Conservation (phyloP, 305 asterid genomes). For the Lippia alba region DNA sequence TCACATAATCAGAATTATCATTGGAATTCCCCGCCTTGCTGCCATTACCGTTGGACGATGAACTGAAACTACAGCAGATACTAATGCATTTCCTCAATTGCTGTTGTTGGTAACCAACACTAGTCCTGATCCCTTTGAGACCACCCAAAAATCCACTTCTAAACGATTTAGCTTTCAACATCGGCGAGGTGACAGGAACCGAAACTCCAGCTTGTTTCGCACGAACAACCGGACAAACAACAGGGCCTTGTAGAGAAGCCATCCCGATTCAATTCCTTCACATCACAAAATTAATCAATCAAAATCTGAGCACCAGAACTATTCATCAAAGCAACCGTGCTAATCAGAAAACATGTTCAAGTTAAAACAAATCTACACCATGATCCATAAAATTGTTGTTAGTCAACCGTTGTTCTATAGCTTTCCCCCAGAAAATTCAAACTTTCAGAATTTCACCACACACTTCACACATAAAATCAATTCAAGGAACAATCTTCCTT, state of each 20-base stretch:
- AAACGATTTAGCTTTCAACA: constrained; percentile 40
- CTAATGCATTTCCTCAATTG: constrained; percentile 28
- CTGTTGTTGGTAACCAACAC: constrained; percentile 14
- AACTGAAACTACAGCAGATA: constrained; percentile 50
- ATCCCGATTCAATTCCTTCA: constrained; percentile 36
- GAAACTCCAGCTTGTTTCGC: constrained; percentile 40
- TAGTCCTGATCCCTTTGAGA: constrained; percentile 34
- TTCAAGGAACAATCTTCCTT: neutral
- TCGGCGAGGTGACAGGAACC: constrained; percentile 31
- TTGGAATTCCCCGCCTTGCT: constrained; percentile 51
- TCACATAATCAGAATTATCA: constrained; percentile 55
- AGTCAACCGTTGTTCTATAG: neutral
- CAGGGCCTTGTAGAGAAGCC: constrained; percentile 60
- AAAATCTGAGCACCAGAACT: neutral
- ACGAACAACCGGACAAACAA: constrained; percentile 45
- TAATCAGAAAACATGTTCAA: neutral
- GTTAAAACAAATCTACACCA: constrained; percentile 6
- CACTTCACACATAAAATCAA: neutral
- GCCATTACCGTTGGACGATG: constrained; percentile 60
- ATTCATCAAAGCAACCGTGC: neutral
- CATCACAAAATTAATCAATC: constrained; percentile 11
- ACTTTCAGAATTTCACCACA: neutral
- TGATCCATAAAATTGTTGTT: neutral
- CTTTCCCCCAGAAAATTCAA: neutral
- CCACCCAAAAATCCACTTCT: constrained; percentile 49